phyloP scores from a whole-genome alignment of 768 basidiomycete genomes.

The Rhodotorula kratochvilovae region DNA sequence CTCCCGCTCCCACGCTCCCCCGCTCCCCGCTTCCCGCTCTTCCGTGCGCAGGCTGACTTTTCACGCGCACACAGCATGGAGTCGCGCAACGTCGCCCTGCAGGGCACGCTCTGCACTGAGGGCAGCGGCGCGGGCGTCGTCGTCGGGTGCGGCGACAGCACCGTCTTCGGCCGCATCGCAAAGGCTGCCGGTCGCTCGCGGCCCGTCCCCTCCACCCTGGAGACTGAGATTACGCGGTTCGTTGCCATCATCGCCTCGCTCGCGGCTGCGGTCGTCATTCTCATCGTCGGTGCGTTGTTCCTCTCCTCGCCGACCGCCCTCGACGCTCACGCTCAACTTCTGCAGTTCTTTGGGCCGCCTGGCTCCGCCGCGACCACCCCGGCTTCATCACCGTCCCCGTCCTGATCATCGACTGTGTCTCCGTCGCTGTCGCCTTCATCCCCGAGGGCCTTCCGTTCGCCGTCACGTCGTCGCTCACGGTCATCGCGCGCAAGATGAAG shows the following conservation, averaged over 20 bases:
- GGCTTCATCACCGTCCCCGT: constrained; percentile 54
- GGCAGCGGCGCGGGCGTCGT: constrained; percentile 19
- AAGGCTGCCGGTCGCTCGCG: constrained; percentile 55
- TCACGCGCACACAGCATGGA: constrained; percentile 44
- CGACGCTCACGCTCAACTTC: not conserved
- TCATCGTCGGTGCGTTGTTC: constrained; percentile 17
- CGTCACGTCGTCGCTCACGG: constrained; percentile 55
- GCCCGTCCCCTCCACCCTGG: constrained; percentile 53
- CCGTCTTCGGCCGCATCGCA: constrained; percentile 54
- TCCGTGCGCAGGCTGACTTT: not conserved
- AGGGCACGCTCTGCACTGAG: constrained; percentile 46
- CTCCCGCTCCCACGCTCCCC: not conserved
- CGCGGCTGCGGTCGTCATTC: constrained; percentile 7
- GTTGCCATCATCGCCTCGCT: constrained; percentile 49
- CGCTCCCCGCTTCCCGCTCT: no score
- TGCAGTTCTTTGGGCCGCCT: constrained; percentile 32
- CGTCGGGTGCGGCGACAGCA: constrained; percentile 26
- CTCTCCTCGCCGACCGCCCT: not conserved
- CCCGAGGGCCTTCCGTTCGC: constrained; percentile 49
- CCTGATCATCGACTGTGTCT: constrained; percentile 59
- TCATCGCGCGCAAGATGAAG: constrained; percentile 46
- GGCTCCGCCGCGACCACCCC: constrained; percentile 28
- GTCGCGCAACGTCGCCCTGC: constrained; percentile 60
- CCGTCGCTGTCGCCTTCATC: constrained; percentile 55
- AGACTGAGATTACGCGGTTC: constrained; percentile 58